A percentile compares a stretch with the other conserved stretches of the same genome.
Conservation (phyloP, 1,284 basidiomycete species). For the Phylloboletellus chloephorus region DNA sequence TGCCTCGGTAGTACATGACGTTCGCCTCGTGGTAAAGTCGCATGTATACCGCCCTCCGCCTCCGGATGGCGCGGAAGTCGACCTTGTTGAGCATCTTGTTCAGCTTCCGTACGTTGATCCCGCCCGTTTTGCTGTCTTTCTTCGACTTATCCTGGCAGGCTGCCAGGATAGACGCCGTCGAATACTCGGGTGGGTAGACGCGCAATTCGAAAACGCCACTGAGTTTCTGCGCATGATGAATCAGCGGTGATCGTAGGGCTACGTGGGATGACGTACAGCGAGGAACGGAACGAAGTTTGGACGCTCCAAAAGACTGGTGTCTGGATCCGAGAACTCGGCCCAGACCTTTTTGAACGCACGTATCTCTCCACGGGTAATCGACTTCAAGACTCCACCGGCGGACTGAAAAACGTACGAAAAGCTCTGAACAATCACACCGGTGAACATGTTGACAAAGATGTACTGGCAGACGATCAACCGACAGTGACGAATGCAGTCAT, state of each 20-base stretch:
- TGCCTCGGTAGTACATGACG: constrained; percentile 63
- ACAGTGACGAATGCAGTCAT: background rate
- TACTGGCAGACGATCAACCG: constrained; percentile 47
- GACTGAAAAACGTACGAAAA: constrained; percentile 95
- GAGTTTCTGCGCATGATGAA: constrained; percentile 48
- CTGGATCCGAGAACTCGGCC: constrained; percentile 77
- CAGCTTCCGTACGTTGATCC: constrained; percentile 64
- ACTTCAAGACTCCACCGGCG: constrained; percentile 69
- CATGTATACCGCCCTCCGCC: constrained; percentile 65
- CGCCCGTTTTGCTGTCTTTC: constrained; percentile 38
- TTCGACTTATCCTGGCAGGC: constrained; percentile 36
- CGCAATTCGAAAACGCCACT: constrained; percentile 81
- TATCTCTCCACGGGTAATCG: constrained; percentile 86
- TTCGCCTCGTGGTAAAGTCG: constrained; percentile 83
- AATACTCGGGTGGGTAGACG: constrained; percentile 71
- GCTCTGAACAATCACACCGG: constrained; percentile 94
- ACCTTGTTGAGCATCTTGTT: constrained; percentile 55
- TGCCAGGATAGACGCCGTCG: constrained; percentile 53
- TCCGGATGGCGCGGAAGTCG: constrained; percentile 59
- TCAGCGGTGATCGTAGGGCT: background rate
- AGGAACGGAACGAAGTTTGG: constrained; percentile 79
- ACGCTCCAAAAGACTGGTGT: constrained; percentile 76
- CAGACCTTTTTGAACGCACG: constrained; percentile 92
- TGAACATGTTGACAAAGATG: constrained; percentile 94
- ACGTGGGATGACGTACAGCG: constrained; percentile 46